These are phyloP conservation scores for Fusarium illudens DNA, from an alignment of 2,329 filamentous ascomycete species.

Conservation along the genomic window DNA sequence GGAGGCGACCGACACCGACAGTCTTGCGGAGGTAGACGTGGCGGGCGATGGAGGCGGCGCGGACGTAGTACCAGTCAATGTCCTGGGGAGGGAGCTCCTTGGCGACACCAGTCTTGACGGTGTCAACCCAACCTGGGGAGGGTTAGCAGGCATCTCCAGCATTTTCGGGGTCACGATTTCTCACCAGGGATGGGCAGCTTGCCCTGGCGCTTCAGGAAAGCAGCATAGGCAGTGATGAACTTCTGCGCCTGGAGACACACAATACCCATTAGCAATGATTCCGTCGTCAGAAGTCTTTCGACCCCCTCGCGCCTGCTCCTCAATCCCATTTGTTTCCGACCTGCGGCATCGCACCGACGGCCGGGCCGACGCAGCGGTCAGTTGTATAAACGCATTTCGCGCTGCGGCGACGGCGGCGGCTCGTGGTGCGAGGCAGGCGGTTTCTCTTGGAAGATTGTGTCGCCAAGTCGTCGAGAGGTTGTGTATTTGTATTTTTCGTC, in stretches of 20 bases:
- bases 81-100: constrained; percentile 99
- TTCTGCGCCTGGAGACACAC: constrained; percentile 77
- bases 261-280: constrained; percentile 72
- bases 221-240: constrained; percentile 86
- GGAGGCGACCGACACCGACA: constrained; percentile 96
- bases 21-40: constrained; percentile 99
- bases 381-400: constrained; percentile 14
- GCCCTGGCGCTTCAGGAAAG: constrained; percentile 93
- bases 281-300: constrained; percentile 78
- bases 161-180: constrained; percentile 44
- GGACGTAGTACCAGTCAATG: constrained; percentile 95
- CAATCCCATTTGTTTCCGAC: constrained; percentile 44
- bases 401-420: constrained; percentile 33
- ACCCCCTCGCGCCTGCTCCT: constrained; percentile 77
- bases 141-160: constrained; percentile 7
- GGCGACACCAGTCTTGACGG: constrained; percentile 95
- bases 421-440: constrained; percentile 26
- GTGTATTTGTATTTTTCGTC: not conserved
- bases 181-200: constrained; percentile 90
- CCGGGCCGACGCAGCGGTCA: not conserved
- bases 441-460: constrained; percentile 42
- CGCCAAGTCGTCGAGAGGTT: constrained; percentile 41
- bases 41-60: constrained; percentile 92
- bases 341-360: constrained; percentile 25
- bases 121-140: constrained; percentile 92